A percentile compares a stretch with the other conserved stretches of the same genome.
phyloP scores from a whole-genome alignment of 768 basidiomycete species.

The Sarcodon sp. region DNA sequence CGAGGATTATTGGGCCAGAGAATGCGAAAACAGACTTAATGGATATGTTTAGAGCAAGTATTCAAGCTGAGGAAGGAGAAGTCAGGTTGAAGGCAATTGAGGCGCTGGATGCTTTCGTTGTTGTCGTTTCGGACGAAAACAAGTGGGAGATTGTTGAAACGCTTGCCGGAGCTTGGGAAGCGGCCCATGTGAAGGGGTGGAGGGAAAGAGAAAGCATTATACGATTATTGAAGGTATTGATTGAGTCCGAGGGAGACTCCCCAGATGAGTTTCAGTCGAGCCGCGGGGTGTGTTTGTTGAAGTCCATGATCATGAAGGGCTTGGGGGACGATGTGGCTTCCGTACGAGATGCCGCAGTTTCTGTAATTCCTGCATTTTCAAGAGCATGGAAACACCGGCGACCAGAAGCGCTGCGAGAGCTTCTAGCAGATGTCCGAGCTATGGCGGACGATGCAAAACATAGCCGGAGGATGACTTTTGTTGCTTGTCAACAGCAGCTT shows the following conservation, averaged over 20 bases:
- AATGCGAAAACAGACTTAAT: conserved; percentile 58
- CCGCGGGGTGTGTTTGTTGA: conserved; percentile 17
- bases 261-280: conserved; percentile 14
- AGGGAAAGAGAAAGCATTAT: conserved; percentile 66
- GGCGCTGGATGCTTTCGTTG: conserved; percentile 43
- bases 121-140: conserved; percentile 31
- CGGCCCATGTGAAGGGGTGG: conserved; percentile 55
- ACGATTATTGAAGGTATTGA: conserved; percentile 38
- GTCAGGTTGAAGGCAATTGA: conserved; percentile 64
- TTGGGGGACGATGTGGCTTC: conserved; percentile 74
- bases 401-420: conserved; percentile 8
- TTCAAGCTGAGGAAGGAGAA: conserved; percentile 49
- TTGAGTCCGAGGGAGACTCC: conserved; percentile 25
- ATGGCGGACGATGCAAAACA: conserved; percentile 8
- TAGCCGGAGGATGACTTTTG: conserved; percentile 35
- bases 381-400: conserved; percentile 7
- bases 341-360: conserved; percentile 67
- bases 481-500: conserved; percentile 61
- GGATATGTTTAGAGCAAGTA: conserved; percentile 52
- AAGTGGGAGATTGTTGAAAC: conserved; percentile 30
- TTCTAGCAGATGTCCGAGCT: conserved; percentile 6
- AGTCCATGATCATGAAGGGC: conserved; percentile 42
- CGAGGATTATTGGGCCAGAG: conserved; percentile 68
- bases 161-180: conserved; percentile 42
- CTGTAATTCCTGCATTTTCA: conserved; percentile 20